A percentile compares a stretch with the other conserved stretches of the same genome.
These are phyloP conservation scores for Colletotrichum lentis DNA, from an alignment of 2,329 filamentous ascomycete genomes.

Conservation along the genomic window DNA sequence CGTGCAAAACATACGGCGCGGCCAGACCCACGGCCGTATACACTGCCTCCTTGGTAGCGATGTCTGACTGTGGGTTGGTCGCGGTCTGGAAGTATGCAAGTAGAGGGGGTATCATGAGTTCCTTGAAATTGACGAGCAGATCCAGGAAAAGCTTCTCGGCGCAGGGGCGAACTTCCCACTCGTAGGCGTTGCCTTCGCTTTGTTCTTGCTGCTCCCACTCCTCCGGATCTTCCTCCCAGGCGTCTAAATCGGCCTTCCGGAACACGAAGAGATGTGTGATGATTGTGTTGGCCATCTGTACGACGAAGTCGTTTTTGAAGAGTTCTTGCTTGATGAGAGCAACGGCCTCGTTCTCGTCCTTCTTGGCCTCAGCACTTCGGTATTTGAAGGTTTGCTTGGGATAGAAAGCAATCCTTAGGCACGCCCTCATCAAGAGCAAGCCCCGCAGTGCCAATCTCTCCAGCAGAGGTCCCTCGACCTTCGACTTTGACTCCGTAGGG, in stretches of 20 bases:
- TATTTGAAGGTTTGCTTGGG: conserved; percentile 86
- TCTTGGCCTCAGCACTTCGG: conserved; percentile 74
- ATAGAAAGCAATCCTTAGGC: conserved; percentile 84
- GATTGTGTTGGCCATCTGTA: conserved; percentile 82
- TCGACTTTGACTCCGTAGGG: conserved; percentile 53
- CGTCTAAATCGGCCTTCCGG: conserved; percentile 81
- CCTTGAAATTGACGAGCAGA: conserved; percentile 87
- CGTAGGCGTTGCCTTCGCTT: conserved; percentile 83
- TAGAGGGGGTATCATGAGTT: conserved; percentile 79
- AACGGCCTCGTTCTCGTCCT: conserved; percentile 76
- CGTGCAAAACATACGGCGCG: conserved; percentile 75
- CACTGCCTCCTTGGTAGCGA: conserved; percentile 90
- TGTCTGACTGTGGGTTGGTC: conserved; percentile 69
- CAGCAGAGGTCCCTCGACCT: conserved; percentile 68
- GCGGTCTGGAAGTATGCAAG: conserved; percentile 84
- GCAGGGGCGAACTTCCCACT: conserved; percentile 91
- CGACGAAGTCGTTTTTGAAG: conserved; percentile 78
- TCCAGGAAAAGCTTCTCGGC: conserved; percentile 94
- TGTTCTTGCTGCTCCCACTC: conserved; percentile 95
- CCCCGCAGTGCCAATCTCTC: conserved; percentile 87
- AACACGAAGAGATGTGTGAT: conserved; percentile 91
- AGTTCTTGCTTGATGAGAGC: conserved; percentile 75
- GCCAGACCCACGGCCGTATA: conserved; percentile 93
- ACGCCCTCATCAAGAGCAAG: conserved; percentile 81
- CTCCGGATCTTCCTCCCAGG: conserved; percentile 94